These are phyloP conservation scores for Lentinus brumalis DNA, from an alignment of 768 basidiomycete species.

Conservation along the genomic window DNA sequence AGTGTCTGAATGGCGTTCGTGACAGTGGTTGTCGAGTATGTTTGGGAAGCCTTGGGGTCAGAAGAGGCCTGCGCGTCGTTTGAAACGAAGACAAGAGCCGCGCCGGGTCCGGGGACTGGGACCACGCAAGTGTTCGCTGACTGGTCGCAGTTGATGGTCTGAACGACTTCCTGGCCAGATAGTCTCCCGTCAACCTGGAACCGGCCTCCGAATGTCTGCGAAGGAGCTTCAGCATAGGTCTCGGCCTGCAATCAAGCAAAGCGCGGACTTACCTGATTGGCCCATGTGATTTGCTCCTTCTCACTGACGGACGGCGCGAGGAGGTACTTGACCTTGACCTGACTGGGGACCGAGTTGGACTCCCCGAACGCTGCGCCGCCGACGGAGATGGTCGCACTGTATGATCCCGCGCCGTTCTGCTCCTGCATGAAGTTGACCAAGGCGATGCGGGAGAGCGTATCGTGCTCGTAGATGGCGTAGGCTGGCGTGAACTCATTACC, in stretches of 20 bases:
- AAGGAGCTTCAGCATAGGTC: not conserved
- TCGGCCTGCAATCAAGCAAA: not conserved
- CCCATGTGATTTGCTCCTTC: conserved; percentile 75
- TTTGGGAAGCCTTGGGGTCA: conserved; percentile 38
- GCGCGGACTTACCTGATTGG: conserved; percentile 56
- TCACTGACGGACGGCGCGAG: conserved; percentile 56
- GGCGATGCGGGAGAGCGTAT: conserved; percentile 58
- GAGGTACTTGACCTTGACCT: conserved; percentile 63
- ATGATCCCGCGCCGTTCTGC: conserved; percentile 52
- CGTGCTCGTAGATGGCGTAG: conserved; percentile 75
- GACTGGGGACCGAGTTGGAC: conserved; percentile 41
- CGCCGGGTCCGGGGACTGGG: conserved; percentile 67
- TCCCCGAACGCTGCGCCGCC: conserved; percentile 45
- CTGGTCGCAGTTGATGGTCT: conserved; percentile 62
- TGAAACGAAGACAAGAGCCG: conserved; percentile 74
- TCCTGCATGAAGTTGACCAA: conserved; percentile 78
- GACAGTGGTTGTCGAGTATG: conserved; percentile 59
- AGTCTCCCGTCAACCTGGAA: conserved; percentile 72
- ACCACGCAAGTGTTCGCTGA: conserved; percentile 56
- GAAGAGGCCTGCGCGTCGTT: conserved; percentile 40
- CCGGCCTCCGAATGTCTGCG: conserved; percentile 59
- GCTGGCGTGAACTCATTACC: conserved; percentile 61
- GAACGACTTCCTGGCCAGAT: conserved; percentile 53
- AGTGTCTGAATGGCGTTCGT: conserved; percentile 58
- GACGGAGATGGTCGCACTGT: conserved; percentile 52